Conservation (phyloP, 371 early-diverging fungal species). For the Mucor sp. region DNA sequence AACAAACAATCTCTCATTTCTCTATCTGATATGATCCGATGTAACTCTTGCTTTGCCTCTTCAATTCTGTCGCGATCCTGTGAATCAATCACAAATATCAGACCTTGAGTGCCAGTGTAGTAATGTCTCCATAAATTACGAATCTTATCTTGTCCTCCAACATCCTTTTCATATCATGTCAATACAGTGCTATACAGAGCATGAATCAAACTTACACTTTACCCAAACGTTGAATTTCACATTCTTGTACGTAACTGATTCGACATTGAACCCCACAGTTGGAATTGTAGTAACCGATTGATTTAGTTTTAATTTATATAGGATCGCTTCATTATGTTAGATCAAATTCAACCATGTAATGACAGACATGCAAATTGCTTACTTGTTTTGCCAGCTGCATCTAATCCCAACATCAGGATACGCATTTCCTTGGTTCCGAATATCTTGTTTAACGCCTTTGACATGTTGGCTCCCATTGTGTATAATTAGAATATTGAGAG, state of each 20-base stretch:
- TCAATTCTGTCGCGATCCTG: conserved; percentile 82
- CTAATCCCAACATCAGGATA: conserved; percentile 89
- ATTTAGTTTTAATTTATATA: conserved; percentile 87
- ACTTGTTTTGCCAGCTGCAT: conserved; percentile 96
- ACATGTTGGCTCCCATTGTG: conserved; percentile 59
- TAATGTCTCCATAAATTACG: conserved; percentile 90
- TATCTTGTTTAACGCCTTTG: conserved; percentile 62
- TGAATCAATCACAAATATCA: conserved; percentile 90
- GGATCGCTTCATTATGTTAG: conserved; percentile 61
- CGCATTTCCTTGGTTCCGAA: conserved; percentile 88
- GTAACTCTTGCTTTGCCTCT: conserved; percentile 83
- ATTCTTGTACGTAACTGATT: conserved; percentile 88
- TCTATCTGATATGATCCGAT: conserved; percentile 78
- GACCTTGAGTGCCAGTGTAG: conserved; percentile 84
- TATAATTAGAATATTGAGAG: background rate
- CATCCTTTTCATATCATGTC: conserved; percentile 58
- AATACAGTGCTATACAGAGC: background rate
- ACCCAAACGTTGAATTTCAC: conserved; percentile 88
- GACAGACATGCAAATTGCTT: conserved; percentile 24
- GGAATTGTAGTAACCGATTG: conserved; percentile 89
- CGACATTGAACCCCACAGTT: conserved; percentile 89
- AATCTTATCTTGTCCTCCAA: conserved; percentile 92
- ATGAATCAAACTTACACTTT: conserved; percentile 6
- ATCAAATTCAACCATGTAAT: background rate
- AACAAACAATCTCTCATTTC: conserved; percentile 85